Evolutionary conservation across 164 flowering plant genomes (phyloP), one percentile per base, ranked within the genome.

Genomic region (Stephania yunnanensis): DNA sequence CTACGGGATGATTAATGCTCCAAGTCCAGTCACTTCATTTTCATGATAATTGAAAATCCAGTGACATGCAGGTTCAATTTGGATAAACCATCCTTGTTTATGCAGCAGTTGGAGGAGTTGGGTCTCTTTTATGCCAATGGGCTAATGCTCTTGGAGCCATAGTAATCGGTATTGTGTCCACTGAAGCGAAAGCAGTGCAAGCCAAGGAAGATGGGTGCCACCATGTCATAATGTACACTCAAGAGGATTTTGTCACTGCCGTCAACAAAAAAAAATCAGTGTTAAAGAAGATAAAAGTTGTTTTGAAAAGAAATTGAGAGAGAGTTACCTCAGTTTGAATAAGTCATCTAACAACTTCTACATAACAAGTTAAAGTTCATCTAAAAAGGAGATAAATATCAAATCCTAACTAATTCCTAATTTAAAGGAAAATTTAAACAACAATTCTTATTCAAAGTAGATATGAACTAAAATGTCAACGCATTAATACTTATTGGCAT

Each of bases 71-170:
- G 97, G 97, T 95, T 77, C 93, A 90, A 84, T 75, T 83, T 63
- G 93, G 94, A 30, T 95, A 91, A 77, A 87, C 86, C 19, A 80
- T 92, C 71, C 92, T 95, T 75, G 87, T 95, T 70, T 97, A 94
- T 81, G 97, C 97, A 45, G 97, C 98, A 80, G 98, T 97, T 76
- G 98, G 97, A 74, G 98, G 98, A 74, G 90, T 88, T 75, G 98
- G 98, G 29, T 92, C 95, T 67, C 79, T 94, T 29, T 76, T 95
- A 69, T 92, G 97, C 87, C 97, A 95, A 73, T 92, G 97, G 97
- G 97, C 94, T 44, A 89, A 84, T 75, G 89, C 95, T 46, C 91
- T 92, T 66, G 97, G 95, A 71, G 98, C 98, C 71, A 92, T 92
- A 69, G 97, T 95, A 12, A 92, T 95, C 76, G 97, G 98, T 45